A percentile compares a stretch with the other conserved stretches of the same genome.
phyloP scores from a whole-genome alignment of 208 protist genomes.

The Kentomonas sorsogonicus region DNA sequence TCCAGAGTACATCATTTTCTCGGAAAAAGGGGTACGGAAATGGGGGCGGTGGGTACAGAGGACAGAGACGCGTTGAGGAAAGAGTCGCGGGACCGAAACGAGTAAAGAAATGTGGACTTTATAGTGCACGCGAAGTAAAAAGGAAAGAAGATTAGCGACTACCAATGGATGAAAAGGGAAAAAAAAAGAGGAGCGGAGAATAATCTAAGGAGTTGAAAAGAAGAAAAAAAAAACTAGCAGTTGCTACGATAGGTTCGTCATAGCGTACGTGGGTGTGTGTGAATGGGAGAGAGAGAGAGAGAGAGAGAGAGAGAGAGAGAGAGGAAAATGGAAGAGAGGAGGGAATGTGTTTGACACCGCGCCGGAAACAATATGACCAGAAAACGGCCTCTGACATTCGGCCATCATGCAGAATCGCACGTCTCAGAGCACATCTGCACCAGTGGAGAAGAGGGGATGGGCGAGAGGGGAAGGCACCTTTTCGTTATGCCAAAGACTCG shows the following conservation, averaged over 20 bases:
- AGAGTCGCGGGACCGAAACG: too few relatives aligned
- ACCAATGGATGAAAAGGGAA: not conserved
- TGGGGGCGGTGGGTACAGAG: slow-evolving; percentile 1
- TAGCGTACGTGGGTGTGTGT: not conserved
- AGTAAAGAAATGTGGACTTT: too few relatives aligned
- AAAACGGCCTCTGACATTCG: too few relatives aligned
- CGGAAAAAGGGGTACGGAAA: slow-evolving; percentile 1
- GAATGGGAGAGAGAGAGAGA: not conserved
- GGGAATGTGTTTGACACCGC: too few relatives aligned
- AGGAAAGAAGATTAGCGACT: slow-evolving; percentile 1
- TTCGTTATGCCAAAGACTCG: too few relatives aligned
- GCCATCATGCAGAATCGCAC: too few relatives aligned
- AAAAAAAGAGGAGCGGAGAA: not conserved
- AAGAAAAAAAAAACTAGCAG: not conserved
- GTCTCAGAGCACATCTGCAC: too few relatives aligned
- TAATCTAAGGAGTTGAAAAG: slow-evolving; percentile 9
- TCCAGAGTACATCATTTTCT: slow-evolving; percentile 93
- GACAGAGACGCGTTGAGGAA: too few relatives aligned
- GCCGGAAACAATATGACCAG: too few relatives aligned
- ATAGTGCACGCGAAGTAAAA: slow-evolving; percentile 8
- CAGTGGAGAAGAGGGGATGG: too few relatives aligned
- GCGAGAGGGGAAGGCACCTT: too few relatives aligned
- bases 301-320: not conserved
- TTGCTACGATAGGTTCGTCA: not conserved
- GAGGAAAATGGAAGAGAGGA: not conserved